phyloP scores from a whole-genome alignment of 2,329 filamentous ascomycete species.

The Aspergillus sojae region DNA sequence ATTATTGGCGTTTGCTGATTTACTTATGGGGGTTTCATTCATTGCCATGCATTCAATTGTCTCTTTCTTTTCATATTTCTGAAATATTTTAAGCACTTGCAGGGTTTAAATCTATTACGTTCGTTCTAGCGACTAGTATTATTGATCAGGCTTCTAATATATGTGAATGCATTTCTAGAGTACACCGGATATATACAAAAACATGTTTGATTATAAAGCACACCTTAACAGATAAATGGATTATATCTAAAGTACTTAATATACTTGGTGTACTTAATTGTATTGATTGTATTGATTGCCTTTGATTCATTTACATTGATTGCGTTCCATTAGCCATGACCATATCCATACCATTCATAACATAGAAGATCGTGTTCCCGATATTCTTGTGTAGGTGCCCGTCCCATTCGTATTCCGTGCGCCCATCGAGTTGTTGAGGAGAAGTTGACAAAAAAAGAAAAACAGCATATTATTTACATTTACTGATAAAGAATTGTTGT shows the following conservation, averaged over 20 bases:
- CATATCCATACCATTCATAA: not conserved
- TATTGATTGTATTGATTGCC: not conserved
- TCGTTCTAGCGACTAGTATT: not conserved
- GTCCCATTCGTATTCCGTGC: not conserved
- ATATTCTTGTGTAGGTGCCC: not conserved
- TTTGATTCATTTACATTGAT: not conserved
- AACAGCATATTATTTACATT: slow-evolving; percentile 9
- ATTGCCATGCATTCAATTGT: not conserved
- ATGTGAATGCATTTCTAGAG: too few species aligned
- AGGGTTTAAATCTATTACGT: not conserved
- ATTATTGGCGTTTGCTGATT: not conserved
- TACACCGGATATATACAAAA: too few species aligned
- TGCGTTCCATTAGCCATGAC: slow-evolving; percentile 6
- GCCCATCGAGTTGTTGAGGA: not conserved
- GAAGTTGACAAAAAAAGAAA: not conserved
- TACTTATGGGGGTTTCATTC: not conserved
- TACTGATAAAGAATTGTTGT: not conserved
- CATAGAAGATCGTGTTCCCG: not conserved
- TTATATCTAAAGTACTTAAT: too few species aligned
- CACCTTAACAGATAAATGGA: too few species aligned
- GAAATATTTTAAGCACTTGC: not conserved
- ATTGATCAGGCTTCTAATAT: not conserved
- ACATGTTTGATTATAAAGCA: too few species aligned
- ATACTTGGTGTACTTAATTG: too few species aligned
- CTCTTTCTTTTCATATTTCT: not conserved